phyloP scores from a whole-genome alignment of 305 asterid species.

The Nicotiana rustica region DNA sequence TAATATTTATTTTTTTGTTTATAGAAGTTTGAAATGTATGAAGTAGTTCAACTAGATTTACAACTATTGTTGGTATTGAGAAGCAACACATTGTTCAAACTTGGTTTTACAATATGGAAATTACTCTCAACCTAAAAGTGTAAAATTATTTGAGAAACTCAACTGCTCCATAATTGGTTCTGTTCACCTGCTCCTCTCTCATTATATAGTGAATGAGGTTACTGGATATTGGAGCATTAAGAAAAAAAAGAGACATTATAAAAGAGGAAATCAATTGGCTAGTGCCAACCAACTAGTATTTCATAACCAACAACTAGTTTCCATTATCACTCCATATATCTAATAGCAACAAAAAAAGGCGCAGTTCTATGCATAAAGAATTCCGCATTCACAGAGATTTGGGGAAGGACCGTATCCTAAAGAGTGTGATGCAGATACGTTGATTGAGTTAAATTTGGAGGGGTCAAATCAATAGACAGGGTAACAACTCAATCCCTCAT shows the following conservation, averaged over 20 bases:
- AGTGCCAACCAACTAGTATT: too few relatives aligned
- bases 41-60: slow-evolving; percentile 13
- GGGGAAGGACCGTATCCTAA: too few relatives aligned
- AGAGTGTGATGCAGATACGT: too few relatives aligned
- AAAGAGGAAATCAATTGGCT: not conserved
- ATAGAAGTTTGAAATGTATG: not conserved
- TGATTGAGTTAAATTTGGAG: too few relatives aligned
- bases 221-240: not conserved
- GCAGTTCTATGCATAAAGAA: too few relatives aligned
- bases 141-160: not conserved
- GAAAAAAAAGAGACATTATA: too few relatives aligned
- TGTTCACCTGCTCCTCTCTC: not conserved
- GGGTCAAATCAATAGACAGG: too few relatives aligned
- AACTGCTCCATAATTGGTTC: not conserved
- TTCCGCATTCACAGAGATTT: too few relatives aligned
- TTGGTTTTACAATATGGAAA: not conserved
- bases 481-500: too few relatives aligned
- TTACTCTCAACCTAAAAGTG: not conserved
- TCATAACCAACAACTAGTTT: not conserved
- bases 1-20: not conserved
- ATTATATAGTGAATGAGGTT: too few relatives aligned
- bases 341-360: too few relatives aligned
- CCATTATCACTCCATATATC: not conserved
- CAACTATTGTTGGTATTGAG: not conserved
- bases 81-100: not conserved